Evolutionary conservation across 176 grass and related monocot genomes (phyloP).

Genomic region (Oryza meyeriana): DNA sequence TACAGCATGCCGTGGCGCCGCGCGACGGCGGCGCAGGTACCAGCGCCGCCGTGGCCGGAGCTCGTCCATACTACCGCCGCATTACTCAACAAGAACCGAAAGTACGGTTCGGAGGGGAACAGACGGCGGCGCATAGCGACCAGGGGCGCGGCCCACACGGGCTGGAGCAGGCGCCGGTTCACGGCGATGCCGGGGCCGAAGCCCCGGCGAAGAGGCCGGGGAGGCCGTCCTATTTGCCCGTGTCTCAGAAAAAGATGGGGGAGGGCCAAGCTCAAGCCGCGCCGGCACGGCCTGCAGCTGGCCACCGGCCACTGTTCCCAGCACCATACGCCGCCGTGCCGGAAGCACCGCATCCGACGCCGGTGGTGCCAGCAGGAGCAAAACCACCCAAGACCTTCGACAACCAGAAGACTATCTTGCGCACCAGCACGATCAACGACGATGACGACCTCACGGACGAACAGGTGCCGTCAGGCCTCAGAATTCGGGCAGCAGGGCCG

Average conservation of each 20-base stretch:
- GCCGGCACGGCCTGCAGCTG: not conserved
- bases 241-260: not conserved
- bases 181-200: not conserved
- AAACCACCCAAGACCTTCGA: not conserved
- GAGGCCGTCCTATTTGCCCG: not conserved
- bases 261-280: not conserved
- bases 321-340: not conserved
- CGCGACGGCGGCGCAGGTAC: not conserved
- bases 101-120: not conserved
- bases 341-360: not conserved
- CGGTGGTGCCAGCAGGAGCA: not conserved
- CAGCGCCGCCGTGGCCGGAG: not conserved
- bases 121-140: too few relatives aligned
- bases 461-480: not conserved
- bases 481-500: not conserved
- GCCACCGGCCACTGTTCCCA: not conserved
- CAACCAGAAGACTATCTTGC: constrained; percentile 5
- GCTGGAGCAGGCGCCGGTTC: not conserved
- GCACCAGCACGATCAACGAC: constrained; percentile 2
- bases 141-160: not conserved
- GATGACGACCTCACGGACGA: not conserved
- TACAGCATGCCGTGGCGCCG: not conserved
- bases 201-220: rapidly evolving
- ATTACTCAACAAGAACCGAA: not conserved
- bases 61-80: not conserved